A percentile compares a stretch with the other conserved stretches of the same genome.
These are phyloP conservation scores for Rhodotorula sp. DNA, from an alignment of 1,284 basidiomycete genomes.

Conservation along the genomic window DNA sequence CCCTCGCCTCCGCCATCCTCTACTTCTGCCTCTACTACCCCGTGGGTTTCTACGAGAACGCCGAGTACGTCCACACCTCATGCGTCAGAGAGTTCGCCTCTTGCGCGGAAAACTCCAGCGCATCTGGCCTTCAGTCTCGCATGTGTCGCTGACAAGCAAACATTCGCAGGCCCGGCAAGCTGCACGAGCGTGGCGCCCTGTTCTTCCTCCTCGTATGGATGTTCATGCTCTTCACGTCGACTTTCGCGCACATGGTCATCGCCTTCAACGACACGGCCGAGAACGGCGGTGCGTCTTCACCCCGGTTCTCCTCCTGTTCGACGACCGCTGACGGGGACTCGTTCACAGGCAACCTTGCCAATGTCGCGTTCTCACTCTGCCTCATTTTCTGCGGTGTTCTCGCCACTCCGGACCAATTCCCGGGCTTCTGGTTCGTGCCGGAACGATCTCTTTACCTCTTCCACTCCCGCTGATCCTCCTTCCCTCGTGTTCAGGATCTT, in stretches of 20 bases:
- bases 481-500: constrained; percentile 56
- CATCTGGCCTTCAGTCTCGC: no score
- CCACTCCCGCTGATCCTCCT: constrained; percentile 52
- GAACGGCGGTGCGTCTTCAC: constrained; percentile 23
- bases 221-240: constrained; percentile 53
- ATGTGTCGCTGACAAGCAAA: no score
- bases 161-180: no score
- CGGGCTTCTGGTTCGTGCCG: constrained; percentile 14
- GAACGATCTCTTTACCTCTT: constrained; percentile 19
- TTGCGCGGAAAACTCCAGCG: no score
- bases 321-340: no score
- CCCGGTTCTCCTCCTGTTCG: no score
- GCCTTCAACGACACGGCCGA: constrained; percentile 50
- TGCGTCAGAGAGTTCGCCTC: no score
- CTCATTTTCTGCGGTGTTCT: constrained; percentile 53
- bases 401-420: constrained; percentile 48
- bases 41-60: constrained; percentile 52
- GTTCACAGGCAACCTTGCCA: constrained; percentile 50
- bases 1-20: constrained; percentile 39
- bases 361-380: constrained; percentile 53
- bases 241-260: constrained; percentile 51
- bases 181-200: constrained; percentile 33
- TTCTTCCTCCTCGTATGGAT: constrained; percentile 51
- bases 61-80: constrained; percentile 42
- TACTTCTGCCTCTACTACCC: constrained; percentile 48